Base-by-base conservation (phyloP, 352 stramenopile genomes). In the Pythium coloratum region DNA sequence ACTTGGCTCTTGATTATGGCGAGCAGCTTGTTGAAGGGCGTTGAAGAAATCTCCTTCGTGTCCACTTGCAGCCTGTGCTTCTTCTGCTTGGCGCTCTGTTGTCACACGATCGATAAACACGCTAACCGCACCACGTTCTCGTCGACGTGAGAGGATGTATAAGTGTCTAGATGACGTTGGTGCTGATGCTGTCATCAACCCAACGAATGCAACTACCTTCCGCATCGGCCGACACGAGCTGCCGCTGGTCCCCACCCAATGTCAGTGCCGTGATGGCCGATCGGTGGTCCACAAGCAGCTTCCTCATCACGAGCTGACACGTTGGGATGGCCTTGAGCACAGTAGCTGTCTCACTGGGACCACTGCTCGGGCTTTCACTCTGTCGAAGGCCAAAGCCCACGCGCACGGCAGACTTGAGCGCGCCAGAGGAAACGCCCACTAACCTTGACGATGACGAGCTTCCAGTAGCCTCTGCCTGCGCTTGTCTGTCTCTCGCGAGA, bases 201-300 rank as follows among this genome's bases (percentile, higher is more conserved):
- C 86, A 94, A n/a, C 84, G 83, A 55, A 92, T 91, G 57, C 84
- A 92, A 32, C 80, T 77, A 0, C 86, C 86, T 40, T 91, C 83
- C 0, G 66, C 72, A 56, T 94, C 86, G 2, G 77, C 81, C 3
- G 86, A 91, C 32, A 91, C 62, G 8, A 94, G 42, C 62, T 94
- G 84, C 0, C 86, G 77, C 56, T 94, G 86, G 26, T 94, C 84
- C 0, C 50, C 26, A 13, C 78, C 76, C 10, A 94, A 53, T 5
- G 72, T 82, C 1, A 94, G 66, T 6, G 84, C 75, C 2, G 86
- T 92, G 55, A 94, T 82, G 14, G 71, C 72, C 0, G 68, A 44
- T 8, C 84, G 82, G 59, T 94, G 86, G 42, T 92, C 84, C 38
- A 92, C 64, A 0, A 94, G 66, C 47, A 94, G 64, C 75, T 94